Conservation (phyloP, 106 monocot genomes). For the Allium sativum region DNA sequence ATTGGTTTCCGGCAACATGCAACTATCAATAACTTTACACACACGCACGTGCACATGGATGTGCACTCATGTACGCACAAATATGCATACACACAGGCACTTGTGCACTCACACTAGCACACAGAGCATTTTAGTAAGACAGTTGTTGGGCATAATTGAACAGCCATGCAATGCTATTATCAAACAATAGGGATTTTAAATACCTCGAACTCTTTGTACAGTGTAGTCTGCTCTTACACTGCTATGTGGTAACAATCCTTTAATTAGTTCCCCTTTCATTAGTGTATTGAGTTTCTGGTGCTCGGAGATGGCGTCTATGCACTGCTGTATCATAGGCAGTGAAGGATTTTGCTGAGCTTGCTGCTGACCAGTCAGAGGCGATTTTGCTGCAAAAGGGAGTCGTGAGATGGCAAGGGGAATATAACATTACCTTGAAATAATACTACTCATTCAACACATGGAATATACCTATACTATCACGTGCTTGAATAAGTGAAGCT, state of each 20-base stretch:
- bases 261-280: constrained; percentile 93
- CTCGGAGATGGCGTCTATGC: constrained; percentile 79
- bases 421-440: too few relatives aligned
- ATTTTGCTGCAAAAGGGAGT: constrained; percentile 15
- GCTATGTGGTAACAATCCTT: constrained; percentile 75
- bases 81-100: too few relatives aligned
- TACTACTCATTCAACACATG: too few relatives aligned
- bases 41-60: too few relatives aligned
- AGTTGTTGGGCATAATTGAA: too few relatives aligned
- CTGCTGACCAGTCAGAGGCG: constrained; percentile 27
- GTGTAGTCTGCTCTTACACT: constrained; percentile 72
- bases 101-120: too few relatives aligned
- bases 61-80: too few relatives aligned
- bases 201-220: constrained; percentile 72
- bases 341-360: constrained; percentile 41
- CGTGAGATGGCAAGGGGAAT: not conserved
- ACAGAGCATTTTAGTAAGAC: too few relatives aligned
- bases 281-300: constrained; percentile 84
- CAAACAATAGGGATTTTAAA: too few relatives aligned
- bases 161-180: too few relatives aligned
- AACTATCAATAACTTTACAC: too few relatives aligned
- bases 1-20: too few relatives aligned
- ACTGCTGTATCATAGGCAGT: constrained; percentile 57
- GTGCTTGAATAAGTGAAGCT: constrained; percentile 54
- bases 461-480: constrained; percentile 14